phyloP scores from a whole-genome alignment of 768 basidiomycete species.

The Boletus rubroflammeus region DNA sequence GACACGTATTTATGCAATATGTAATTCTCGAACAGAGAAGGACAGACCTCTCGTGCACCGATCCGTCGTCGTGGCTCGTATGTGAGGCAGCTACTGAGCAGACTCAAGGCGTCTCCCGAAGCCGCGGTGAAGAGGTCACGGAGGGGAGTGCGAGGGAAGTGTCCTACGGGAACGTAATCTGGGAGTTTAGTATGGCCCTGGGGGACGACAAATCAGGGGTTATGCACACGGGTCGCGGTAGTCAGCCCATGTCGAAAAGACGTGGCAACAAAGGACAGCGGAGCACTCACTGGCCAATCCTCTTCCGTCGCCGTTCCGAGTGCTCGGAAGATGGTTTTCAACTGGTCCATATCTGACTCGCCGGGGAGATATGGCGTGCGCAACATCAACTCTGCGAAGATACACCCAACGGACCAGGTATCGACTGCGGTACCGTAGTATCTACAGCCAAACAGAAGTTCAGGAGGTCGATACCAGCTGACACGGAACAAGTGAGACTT shows the following conservation, averaged over 20 bases:
- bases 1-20: no score
- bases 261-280: neutral
- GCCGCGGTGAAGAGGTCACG: conserved; percentile 91
- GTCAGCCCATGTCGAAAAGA: neutral
- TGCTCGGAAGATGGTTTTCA: conserved; percentile 91
- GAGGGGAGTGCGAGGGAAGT: conserved; percentile 78
- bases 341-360: conserved; percentile 94
- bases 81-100: conserved; percentile 72
- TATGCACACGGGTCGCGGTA: neutral
- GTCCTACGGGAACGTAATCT: conserved; percentile 82
- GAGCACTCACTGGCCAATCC: conserved; percentile 83
- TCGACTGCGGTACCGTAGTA: conserved; percentile 93
- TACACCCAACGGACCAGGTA: conserved; percentile 97
- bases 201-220: neutral
- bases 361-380: conserved; percentile 94
- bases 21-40: neutral
- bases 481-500: neutral
- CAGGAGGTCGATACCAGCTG: conserved; percentile 98
- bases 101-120: conserved; percentile 76
- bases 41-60: conserved; percentile 68
- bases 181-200: conserved; percentile 90
- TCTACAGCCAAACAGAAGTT: conserved; percentile 86
- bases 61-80: conserved; percentile 87
- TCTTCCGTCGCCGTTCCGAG: conserved; percentile 95
- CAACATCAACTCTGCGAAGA: conserved; percentile 96